Percentiles rank a stretch among this genome's conserved stretches.
phyloP scores from a whole-genome alignment of 2,329 filamentous ascomycete species.

The Sporothrix luriei region DNA sequence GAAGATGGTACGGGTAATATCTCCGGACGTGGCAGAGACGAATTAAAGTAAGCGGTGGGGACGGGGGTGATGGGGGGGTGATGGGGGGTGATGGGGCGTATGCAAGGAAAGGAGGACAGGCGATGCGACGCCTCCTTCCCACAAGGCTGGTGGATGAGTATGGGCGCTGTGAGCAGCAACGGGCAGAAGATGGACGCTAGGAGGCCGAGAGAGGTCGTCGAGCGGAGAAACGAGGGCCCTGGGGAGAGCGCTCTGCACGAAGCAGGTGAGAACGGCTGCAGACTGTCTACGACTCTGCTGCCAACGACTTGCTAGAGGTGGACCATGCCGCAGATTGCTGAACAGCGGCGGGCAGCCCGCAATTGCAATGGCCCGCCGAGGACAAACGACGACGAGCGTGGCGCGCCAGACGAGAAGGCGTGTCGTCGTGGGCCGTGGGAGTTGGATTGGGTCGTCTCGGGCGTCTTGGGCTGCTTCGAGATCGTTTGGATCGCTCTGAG shows the following conservation, averaged over 20 bases:
- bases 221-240: too few relatives aligned
- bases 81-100: too few relatives aligned
- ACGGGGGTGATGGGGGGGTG: too few relatives aligned
- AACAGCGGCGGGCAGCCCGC: not conserved
- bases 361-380: not conserved
- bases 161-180: conserved; percentile 23
- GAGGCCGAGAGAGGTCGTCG: too few relatives aligned
- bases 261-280: not conserved
- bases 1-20: not conserved
- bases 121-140: conserved; percentile 32
- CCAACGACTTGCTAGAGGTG: not conserved
- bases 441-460: not conserved
- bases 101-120: not conserved
- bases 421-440: not conserved
- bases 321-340: conserved; percentile 9
- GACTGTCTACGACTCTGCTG: not conserved
- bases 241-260: too few relatives aligned
- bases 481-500: not conserved
- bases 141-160: not conserved
- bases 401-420: not conserved
- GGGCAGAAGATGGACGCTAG: not conserved
- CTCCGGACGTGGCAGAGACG: too few relatives aligned
- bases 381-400: not conserved
- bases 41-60: too few relatives aligned
- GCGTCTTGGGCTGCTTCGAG: not conserved